Base-by-base conservation (phyloP, 1,284 basidiomycete genomes). In the Omphalotus olearius region DNA sequence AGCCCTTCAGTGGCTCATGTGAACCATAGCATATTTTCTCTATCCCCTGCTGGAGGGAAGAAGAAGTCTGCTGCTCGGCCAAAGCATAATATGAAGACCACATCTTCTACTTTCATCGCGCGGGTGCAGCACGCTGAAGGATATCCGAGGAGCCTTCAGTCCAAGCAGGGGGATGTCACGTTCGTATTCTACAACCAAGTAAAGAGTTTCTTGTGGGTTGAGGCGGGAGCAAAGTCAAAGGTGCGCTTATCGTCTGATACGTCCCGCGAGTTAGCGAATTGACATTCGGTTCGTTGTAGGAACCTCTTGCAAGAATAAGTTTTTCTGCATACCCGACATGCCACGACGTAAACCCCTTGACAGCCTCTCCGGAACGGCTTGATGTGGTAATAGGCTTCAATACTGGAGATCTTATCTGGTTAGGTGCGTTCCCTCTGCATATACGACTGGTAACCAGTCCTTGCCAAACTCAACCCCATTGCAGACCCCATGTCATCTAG, bases 361-460 rank as follows among this genome's bases (percentile, higher is more conserved):
- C 93, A 1, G 82, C 87, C 7, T 83, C 81, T 9, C 73, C 85
- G 4, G 88, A 92, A 47, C 80, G 84, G 41, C 71, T 98, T 37
- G 97, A 99, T 64, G 77, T 98, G 10, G 79, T 98, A 51, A 88
- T 99, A 60, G 96, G 96, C 2, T 98, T 99, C 64, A 79, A 76
- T 57, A 89, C 92, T 0, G 96, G 96, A 13, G 96, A 99, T 68
- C 74, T 99, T 20, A 71, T 99, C 47, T 97, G 94, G 91, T 77
- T 97, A 55, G 91, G 90, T 88, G 60, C 56, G 75, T 68, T 40
- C 10, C n/a, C 37, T 55, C 17, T 11, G 28, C 50, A 3, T 30
- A 20, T n/a, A n/a, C n/a, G n/a, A 18, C 30, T 4, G 30, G n/a
- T n/a, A 33, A 44, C 11, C 39, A 16, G 51, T 50, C 45, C 36